A percentile compares a stretch with the other conserved stretches of the same genome.
Conservation (phyloP, 768 basidiomycete genomes). For the Tricholoma bakamatsutake region DNA sequence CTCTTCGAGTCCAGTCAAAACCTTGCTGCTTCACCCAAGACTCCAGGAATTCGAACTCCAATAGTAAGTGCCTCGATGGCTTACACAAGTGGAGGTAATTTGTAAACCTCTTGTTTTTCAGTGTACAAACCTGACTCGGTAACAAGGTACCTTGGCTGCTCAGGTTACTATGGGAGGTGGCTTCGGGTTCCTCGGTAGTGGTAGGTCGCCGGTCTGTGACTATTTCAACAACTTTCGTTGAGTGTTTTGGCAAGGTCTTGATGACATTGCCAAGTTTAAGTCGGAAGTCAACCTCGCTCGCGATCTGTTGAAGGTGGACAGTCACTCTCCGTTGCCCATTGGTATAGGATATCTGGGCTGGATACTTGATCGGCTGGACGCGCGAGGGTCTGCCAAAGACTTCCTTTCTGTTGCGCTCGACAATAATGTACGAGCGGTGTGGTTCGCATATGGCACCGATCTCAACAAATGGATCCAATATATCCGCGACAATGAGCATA, state of each 20-base stretch:
- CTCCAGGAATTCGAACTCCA: slow-evolving; percentile 34
- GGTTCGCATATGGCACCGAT: slow-evolving; percentile 68
- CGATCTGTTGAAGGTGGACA: slow-evolving; percentile 28
- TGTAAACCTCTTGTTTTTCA: neutral
- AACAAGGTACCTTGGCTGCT: slow-evolving; percentile 44
- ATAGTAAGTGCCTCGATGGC: slow-evolving; percentile 69
- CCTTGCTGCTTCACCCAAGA: neutral
- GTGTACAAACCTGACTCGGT: neutral
- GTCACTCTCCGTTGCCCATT: slow-evolving; percentile 41
- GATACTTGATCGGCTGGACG: slow-evolving; percentile 49
- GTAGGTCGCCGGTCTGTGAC: slow-evolving; percentile 25
- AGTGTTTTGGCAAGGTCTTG: slow-evolving; percentile 31
- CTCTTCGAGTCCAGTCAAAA: too few species aligned
- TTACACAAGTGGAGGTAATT: slow-evolving; percentile 53
- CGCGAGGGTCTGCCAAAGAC: slow-evolving; percentile 29
- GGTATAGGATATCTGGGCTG: slow-evolving; percentile 76
- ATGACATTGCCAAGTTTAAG: neutral
- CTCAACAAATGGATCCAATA: slow-evolving; percentile 54
- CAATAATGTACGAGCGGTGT: slow-evolving; percentile 55
- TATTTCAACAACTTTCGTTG: slow-evolving; percentile 1
- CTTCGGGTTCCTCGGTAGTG: slow-evolving; percentile 69
- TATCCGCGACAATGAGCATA: slow-evolving; percentile 49
- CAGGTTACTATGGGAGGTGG: slow-evolving; percentile 64
- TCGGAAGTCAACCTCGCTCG: slow-evolving; percentile 51
- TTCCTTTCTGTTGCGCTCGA: slow-evolving; percentile 48